Evolutionary conservation across 2,329 filamentous ascomycete species (phyloP).

Genomic region (Microsporum canis): DNA sequence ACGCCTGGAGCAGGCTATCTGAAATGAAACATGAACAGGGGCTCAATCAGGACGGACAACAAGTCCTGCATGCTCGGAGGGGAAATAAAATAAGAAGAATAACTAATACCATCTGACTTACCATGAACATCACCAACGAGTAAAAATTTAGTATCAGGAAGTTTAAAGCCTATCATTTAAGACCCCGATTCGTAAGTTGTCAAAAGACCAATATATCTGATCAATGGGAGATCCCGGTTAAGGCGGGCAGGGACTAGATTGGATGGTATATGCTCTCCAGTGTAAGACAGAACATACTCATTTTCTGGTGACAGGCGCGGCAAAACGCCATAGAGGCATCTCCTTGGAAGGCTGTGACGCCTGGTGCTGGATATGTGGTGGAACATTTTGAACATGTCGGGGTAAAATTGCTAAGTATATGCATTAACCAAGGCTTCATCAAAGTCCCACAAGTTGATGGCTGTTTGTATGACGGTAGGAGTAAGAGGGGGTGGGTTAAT

Average conservation of each 20-base stretch:
- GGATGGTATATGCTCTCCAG: background rate
- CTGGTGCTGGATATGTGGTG: constrained; percentile 48
- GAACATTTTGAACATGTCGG: constrained; percentile 71
- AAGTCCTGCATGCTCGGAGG: background rate
- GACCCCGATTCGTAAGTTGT: constrained; percentile 5
- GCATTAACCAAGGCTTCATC: constrained; percentile 36
- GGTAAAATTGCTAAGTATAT: constrained; percentile 43
- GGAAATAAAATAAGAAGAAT: background rate
- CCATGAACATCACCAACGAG: constrained; percentile 50
- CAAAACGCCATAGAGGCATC: constrained; percentile 65
- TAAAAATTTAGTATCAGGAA: constrained; percentile 68
- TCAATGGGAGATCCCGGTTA: background rate
- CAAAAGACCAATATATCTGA: background rate
- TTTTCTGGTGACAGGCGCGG: constrained; percentile 66
- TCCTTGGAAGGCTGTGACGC: constrained; percentile 60
- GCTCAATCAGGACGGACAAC: background rate
- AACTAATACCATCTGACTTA: constrained; percentile 19
- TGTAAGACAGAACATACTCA: constrained; percentile 41
- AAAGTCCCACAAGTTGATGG: background rate
- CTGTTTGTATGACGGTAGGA: background rate
- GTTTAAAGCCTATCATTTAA: constrained; percentile 47
- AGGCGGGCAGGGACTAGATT: background rate
- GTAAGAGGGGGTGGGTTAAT: background rate
- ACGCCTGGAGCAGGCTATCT: background rate
- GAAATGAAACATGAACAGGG: background rate